A percentile compares a stretch with the other conserved stretches of the same genome.
These are phyloP conservation scores for Dipteronia dyeriana DNA, from an alignment of 345 rosid genomes.

Conservation along the genomic window DNA sequence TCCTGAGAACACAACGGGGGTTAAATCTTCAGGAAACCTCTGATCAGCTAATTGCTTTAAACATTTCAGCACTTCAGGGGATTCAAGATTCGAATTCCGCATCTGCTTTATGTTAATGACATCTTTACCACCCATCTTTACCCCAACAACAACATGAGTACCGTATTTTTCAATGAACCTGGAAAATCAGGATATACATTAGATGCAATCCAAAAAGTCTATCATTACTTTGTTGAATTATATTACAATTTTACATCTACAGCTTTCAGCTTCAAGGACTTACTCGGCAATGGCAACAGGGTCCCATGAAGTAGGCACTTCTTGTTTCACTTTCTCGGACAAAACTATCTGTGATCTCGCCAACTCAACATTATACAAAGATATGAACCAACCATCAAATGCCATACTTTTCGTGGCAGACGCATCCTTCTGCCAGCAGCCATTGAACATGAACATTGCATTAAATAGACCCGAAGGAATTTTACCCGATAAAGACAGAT, in stretches of 20 bases:
- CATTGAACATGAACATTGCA: slow-evolving; percentile 66
- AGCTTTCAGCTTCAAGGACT: slow-evolving; percentile 26
- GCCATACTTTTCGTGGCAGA: slow-evolving; percentile 58
- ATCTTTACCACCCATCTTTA: slow-evolving; percentile 87
- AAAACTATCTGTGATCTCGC: slow-evolving; percentile 61
- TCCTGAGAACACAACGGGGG: slow-evolving; percentile 27
- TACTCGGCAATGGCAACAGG: slow-evolving; percentile 90
- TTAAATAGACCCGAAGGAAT: slow-evolving; percentile 85
- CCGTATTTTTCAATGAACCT: slow-evolving; percentile 91
- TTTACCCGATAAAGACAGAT: slow-evolving; percentile 71
- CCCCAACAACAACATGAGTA: slow-evolving; percentile 79
- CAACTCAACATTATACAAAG: slow-evolving; percentile 81
- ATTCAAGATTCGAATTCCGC: slow-evolving; percentile 56
- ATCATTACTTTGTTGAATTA: slow-evolving; percentile 7
- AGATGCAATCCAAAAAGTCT: not conserved
- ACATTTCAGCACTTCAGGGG: slow-evolving; percentile 61
- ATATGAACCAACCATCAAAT: slow-evolving; percentile 91
- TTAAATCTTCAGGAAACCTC: slow-evolving; percentile 50
- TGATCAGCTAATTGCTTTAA: slow-evolving; percentile 66
- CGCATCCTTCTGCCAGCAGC: slow-evolving; percentile 88
- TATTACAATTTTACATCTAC: not conserved
- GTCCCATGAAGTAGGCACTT: slow-evolving; percentile 92
- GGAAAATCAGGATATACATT: slow-evolving; percentile 12
- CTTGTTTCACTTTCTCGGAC: slow-evolving; percentile 65
- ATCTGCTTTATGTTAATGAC: slow-evolving; percentile 70